These are phyloP conservation scores for Candida corydali DNA, from an alignment of 805 yeast genomes.

Conservation along the genomic window DNA sequence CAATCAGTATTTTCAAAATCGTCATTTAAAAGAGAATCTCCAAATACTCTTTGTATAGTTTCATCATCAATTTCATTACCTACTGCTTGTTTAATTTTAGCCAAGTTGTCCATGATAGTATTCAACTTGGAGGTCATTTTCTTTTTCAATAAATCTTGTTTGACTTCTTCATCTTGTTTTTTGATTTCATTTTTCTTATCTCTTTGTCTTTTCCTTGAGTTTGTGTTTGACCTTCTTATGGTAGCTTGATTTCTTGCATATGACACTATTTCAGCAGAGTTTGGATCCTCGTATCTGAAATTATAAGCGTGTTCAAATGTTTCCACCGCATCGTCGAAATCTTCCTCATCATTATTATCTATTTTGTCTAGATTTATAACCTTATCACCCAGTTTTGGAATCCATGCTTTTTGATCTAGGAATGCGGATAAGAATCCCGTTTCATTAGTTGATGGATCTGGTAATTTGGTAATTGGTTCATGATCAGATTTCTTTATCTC, in stretches of 20 bases:
- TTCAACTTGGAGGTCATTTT: slow-evolving; percentile 74
- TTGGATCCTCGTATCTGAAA: slow-evolving; percentile 91
- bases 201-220: slow-evolving; percentile 77
- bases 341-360: slow-evolving; percentile 65
- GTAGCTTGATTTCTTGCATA: slow-evolving; percentile 96
- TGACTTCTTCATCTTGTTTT: slow-evolving; percentile 47
- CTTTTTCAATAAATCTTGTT: slow-evolving; percentile 59
- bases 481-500: slow-evolving; percentile 13
- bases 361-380: slow-evolving; percentile 47
- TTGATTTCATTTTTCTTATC: slow-evolving; percentile 59
- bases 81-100: slow-evolving; percentile 60
- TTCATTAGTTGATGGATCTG: slow-evolving; percentile 55
- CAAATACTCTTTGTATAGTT: slow-evolving; percentile 59
- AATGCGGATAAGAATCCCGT: slow-evolving; percentile 72
- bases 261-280: slow-evolving; percentile 83
- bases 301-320: slow-evolving; percentile 89
- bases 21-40: slow-evolving; percentile 72
- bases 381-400: slow-evolving; percentile 66
- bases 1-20: slow-evolving; percentile 90
- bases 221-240: slow-evolving; percentile 71
- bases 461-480: slow-evolving; percentile 33
- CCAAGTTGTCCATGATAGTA: slow-evolving; percentile 68
- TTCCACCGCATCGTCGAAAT: slow-evolving; percentile 90
- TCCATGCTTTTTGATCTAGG: slow-evolving; percentile 81
- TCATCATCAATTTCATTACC: slow-evolving; percentile 63